These are phyloP conservation scores for Ustilago nuda DNA, from an alignment of 1,284 basidiomycete species.

Conservation along the genomic window DNA sequence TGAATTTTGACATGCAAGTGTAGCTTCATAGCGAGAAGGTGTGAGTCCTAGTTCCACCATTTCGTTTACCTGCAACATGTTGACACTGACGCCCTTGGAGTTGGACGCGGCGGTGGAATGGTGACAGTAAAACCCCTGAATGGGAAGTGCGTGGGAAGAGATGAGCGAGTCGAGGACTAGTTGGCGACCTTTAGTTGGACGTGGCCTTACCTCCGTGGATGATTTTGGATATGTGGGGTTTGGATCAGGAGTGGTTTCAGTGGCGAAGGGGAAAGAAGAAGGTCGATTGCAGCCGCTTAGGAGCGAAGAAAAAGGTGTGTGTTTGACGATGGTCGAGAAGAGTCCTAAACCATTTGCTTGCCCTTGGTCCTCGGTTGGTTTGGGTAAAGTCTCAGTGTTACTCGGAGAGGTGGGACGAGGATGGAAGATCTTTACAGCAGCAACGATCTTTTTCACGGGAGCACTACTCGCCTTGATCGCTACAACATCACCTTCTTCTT, in stretches of 20 bases:
- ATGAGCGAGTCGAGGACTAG: constrained; percentile 44
- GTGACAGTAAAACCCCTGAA: constrained; percentile 44
- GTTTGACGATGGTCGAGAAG: too few relatives aligned
- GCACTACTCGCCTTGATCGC: too few relatives aligned
- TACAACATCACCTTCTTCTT: neutral
- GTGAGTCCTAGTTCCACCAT: constrained; percentile 1
- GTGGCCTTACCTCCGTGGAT: too few relatives aligned
- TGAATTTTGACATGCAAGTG: neutral
- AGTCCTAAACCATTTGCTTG: too few relatives aligned
- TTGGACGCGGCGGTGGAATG: neutral
- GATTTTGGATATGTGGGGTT: too few relatives aligned
- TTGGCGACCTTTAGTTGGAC: constrained; percentile 8
- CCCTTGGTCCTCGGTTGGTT: too few relatives aligned
- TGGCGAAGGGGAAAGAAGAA: too few relatives aligned
- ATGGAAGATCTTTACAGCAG: neutral
- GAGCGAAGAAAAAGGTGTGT: too few relatives aligned
- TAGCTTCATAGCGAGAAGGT: neutral
- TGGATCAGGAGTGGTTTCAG: too few relatives aligned
- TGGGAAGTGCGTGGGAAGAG: constrained; percentile 36
- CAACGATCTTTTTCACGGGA: neutral
- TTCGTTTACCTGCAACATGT: neutral
- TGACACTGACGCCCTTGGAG: neutral
- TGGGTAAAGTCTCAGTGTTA: neutral
- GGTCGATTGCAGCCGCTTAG: too few relatives aligned
- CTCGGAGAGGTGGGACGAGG: neutral